Evolutionary conservation across 768 basidiomycete species (phyloP), one percentile per base, ranked within the genome.

Genomic region (Pisolithus microcarpus): DNA sequence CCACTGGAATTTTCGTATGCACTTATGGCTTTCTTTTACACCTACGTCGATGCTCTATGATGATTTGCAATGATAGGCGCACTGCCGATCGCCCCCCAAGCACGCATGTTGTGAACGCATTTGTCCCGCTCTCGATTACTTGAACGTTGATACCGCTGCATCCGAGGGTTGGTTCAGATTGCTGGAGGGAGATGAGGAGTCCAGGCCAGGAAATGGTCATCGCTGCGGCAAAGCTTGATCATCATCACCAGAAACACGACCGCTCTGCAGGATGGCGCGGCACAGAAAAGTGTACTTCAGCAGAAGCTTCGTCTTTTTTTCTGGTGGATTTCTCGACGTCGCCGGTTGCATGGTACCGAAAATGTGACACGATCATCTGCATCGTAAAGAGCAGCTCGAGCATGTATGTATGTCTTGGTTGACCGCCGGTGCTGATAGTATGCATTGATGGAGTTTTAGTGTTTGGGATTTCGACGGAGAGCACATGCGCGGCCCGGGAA

Each of bases 231-330:
- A 34, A 37, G 16, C 45, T 36, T 46, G n/a, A 46, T 19, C n/a
- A 37, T 19, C n/a, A 31, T 36, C 19, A 19, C n/a, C 5, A 13
- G 13, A n/a, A 46, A 28, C 15, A n/a, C 69, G 69, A 8, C 68
- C 67, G 38, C 63, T 62, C 30, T 59, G 58, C 13, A 68, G 51
- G 10, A 69, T 24, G 5, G 58, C 57, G 38, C 51, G 56, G 3
- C 64, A 64, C 21, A 70, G 63, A 8, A 69, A 52, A 56, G 51
- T n/a, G 56, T 40, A 2, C 59, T 63, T 7, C 51, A 43, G 26
- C 65, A 31, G 42, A 62, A 26, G 26, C 5, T 26, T 26, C 7
- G 5, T 26, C 26, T 46, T 46, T 23, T 46, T 34, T 31, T 46
- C 31, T 3, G 7, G 10, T n/a, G 13, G n/a, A 6, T 36, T 36